These are phyloP conservation scores for Alternaria sp. DNA, from an alignment of 2,329 filamentous ascomycete genomes.

Conservation along the genomic window DNA sequence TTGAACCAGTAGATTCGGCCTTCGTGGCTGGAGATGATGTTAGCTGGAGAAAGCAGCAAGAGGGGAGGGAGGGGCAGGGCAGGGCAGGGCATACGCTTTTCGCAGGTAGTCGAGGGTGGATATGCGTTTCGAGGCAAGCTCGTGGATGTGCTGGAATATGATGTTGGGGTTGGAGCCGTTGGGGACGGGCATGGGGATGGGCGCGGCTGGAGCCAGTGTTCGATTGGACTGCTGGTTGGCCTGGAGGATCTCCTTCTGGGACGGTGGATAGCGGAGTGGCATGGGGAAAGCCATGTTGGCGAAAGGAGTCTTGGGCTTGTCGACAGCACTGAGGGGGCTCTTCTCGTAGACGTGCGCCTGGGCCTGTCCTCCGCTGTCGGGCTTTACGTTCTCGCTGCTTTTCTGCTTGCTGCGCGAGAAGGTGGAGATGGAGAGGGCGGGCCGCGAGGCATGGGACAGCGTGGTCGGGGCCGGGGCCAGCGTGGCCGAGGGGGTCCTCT, in stretches of 20 bases:
- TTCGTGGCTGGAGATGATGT: slow-evolving; percentile 74
- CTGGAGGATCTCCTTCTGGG: slow-evolving; percentile 42
- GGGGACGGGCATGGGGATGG: slow-evolving; percentile 43
- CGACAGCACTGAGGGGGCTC: slow-evolving; percentile 44
- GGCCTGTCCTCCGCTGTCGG: slow-evolving; percentile 16
- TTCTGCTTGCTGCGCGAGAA: slow-evolving; percentile 50
- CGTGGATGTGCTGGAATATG: slow-evolving; percentile 76
- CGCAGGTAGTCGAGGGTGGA: slow-evolving; percentile 91
- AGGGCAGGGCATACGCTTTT: slow-evolving; percentile 73
- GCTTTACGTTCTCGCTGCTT: slow-evolving; percentile 47
- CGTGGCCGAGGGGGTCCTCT: slow-evolving; percentile 47
- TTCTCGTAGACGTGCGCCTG: slow-evolving; percentile 38
- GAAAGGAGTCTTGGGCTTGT: slow-evolving; percentile 49
- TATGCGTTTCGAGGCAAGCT: slow-evolving; percentile 89
- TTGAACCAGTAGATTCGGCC: slow-evolving; percentile 98
- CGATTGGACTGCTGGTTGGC: slow-evolving; percentile 33
- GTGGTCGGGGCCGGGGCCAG: slow-evolving; percentile 38
- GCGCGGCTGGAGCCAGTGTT: slow-evolving; percentile 40
- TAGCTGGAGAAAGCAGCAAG: slow-evolving; percentile 13
- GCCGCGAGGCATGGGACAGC: slow-evolving; percentile 37
- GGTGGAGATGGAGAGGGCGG: slow-evolving; percentile 51
- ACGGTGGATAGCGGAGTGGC: slow-evolving; percentile 38
- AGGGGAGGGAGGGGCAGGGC: slow-evolving; percentile 42
- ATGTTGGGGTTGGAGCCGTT: slow-evolving; percentile 60
- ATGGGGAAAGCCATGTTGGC: slow-evolving; percentile 39